Evolutionary conservation across 176 grass and related monocot species (phyloP).

Genomic region (Lolium perenne): DNA sequence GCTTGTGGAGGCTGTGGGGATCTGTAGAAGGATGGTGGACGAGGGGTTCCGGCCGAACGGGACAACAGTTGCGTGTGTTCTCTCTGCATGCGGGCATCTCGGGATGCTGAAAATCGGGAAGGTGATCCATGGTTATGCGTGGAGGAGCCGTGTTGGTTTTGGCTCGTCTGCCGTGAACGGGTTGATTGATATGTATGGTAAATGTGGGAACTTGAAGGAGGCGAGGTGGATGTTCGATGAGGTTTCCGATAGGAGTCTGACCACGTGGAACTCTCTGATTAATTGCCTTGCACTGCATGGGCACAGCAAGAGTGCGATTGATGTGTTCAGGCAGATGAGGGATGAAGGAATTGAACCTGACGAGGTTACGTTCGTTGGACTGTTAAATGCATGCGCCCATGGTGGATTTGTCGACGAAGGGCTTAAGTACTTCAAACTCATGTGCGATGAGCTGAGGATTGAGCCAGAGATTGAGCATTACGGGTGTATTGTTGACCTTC

Average conservation of each 20-base stretch:
- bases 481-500: conserved; percentile 77
- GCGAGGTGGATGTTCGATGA: conserved; percentile 66
- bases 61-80: conserved; percentile 64
- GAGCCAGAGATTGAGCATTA: conserved; percentile 82
- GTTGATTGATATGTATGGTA: conserved; percentile 86
- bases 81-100: conserved; percentile 73
- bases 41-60: conserved; percentile 56
- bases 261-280: conserved; percentile 81
- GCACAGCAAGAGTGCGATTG: conserved; percentile 48
- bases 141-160: conserved; percentile 59
- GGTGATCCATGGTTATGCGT: conserved; percentile 66
- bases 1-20: conserved; percentile 54
- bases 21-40: conserved; percentile 66
- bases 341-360: conserved; percentile 57
- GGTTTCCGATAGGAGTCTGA: conserved; percentile 57
- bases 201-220: conserved; percentile 74
- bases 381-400: conserved; percentile 83
- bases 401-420: conserved; percentile 76
- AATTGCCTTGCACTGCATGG: conserved; percentile 76
- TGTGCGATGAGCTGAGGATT: conserved; percentile 56
- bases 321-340: conserved; percentile 56
- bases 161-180: conserved; percentile 66
- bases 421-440: conserved; percentile 60
- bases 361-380: conserved; percentile 73
- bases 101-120: conserved; percentile 76